A percentile compares a stretch with the other conserved stretches of the same genome.
Conservation (phyloP, 805 yeast genomes). For the Maudiozyma bulderi region DNA sequence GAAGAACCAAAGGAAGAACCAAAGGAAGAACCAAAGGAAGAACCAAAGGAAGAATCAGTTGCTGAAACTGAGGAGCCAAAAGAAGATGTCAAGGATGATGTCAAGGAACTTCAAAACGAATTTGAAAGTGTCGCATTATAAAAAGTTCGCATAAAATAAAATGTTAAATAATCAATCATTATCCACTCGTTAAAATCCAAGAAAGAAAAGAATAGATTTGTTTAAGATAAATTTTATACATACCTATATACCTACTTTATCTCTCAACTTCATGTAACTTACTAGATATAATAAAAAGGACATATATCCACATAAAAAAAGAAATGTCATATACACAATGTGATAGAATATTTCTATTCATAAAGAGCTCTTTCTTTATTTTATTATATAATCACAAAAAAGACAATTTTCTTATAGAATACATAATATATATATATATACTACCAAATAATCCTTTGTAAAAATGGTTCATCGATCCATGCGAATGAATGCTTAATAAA, state of each 20-base stretch:
- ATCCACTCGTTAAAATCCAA: too few species aligned
- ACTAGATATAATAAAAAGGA: too few species aligned
- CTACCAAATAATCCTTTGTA: constrained; percentile 86
- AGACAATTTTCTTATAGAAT: background rate
- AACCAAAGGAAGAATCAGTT: background rate
- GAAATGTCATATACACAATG: too few species aligned
- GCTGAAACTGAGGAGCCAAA: constrained; percentile 1
- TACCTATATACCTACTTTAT: too few species aligned
- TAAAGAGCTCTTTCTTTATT: too few species aligned
- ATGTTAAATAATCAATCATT: too few species aligned
- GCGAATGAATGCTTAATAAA: constrained; percentile 54
- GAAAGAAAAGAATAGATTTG: too few species aligned
- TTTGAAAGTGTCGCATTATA: constrained; percentile 26
- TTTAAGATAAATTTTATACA: too few species aligned
- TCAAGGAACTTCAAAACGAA: constrained; percentile 15
- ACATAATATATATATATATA: background rate
- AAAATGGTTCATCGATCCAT: constrained; percentile 53
- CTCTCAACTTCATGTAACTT: too few species aligned
- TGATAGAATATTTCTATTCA: too few species aligned
- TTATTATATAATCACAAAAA: background rate
- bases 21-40: background rate
- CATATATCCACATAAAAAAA: too few species aligned
- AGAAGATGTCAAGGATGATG: constrained; percentile 1
- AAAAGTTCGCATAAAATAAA: background rate
- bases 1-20: constrained; percentile 6